Evolutionary conservation across 1,139 yeast genomes (phyloP).

Genomic region (Sugiyamaella novakii): DNA sequence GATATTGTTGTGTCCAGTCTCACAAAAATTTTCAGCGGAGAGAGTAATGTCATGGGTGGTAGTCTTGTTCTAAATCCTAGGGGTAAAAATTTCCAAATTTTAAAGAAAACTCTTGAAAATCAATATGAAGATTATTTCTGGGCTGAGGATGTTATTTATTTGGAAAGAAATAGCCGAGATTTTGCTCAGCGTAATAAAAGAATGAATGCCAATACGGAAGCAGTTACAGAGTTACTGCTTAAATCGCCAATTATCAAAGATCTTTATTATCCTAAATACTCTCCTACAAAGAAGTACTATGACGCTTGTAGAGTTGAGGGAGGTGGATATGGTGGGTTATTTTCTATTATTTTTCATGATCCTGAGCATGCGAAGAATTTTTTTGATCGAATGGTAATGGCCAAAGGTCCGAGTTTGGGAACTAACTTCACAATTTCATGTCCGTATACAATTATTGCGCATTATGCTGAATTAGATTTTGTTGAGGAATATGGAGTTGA

Average conservation of each 20-base stretch:
- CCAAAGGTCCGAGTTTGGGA: slow-evolving; percentile 94
- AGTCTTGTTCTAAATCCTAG: slow-evolving; percentile 75
- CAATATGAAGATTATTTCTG: slow-evolving; percentile 78
- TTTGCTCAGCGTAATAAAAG: slow-evolving; percentile 67
- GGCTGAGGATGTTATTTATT: slow-evolving; percentile 91
- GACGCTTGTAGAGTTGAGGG: slow-evolving; percentile 74
- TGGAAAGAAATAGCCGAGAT: slow-evolving; percentile 93
- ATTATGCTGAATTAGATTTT: slow-evolving; percentile 80
- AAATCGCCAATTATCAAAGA: slow-evolving; percentile 50
- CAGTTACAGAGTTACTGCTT: slow-evolving; percentile 48
- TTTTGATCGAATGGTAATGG: slow-evolving; percentile 71
- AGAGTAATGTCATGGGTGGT: slow-evolving; percentile 95
- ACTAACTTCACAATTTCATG: slow-evolving; percentile 91
- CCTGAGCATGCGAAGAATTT: slow-evolving; percentile 69
- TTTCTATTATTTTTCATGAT: slow-evolving; percentile 72
- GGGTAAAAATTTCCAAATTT: slow-evolving; percentile 53
- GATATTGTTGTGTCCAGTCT: slow-evolving; percentile 86
- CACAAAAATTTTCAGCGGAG: slow-evolving; percentile 93
- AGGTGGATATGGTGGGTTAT: slow-evolving; percentile 87
- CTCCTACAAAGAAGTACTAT: slow-evolving; percentile 60
- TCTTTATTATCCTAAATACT: slow-evolving; percentile 70
- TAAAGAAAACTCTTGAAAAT: slow-evolving; percentile 54
- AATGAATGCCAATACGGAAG: slow-evolving; percentile 68
- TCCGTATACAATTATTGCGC: slow-evolving; percentile 90
- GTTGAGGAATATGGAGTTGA: slow-evolving; percentile 86